Evolutionary conservation across 805 yeast genomes (phyloP), one percentile per base, ranked within the genome.

Genomic region (Geotrichum ghanense): DNA sequence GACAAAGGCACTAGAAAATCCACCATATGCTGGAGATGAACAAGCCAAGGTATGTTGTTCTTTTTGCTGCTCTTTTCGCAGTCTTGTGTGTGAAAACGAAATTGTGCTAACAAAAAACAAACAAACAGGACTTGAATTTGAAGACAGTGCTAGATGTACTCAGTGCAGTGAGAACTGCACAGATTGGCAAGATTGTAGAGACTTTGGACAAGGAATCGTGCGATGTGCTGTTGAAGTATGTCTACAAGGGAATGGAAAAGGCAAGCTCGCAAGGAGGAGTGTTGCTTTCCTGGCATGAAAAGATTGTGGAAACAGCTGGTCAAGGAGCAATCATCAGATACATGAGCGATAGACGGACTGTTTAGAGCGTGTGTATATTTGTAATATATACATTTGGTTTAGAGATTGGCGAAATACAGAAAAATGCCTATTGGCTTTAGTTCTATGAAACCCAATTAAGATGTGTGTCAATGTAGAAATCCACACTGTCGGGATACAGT

Each of bases 221-320:
- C 54, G 90, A 85, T 55, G 78, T 75, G 1, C 74, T 92, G 58
- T 71, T 88, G 42, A 92, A 92, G 62, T 85, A 83, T 62, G 69
- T 92, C 46, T 92, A 89, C 66, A 82, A 81, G 58, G 87, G 87
- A 24, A 87, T 92, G 95, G 69, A 79, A 41, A 67, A 80, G 9
- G 74, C 80, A 24, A 79, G 58, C 45, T 63, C 67, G 23, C 66
- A 65, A 47, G 95, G 96, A 17, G 95, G 95, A 42, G 72, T 81
- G 42, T 64, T 92, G 55, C 75, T 92, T 56, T 77, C 82, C 25
- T 92, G 98, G 98, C 86, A 82, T 61, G 97, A 90, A 55, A 88
- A 87, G 66, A 76, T 90, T 17, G 80, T 86, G 31, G 94, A 83
- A 51, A 68, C 76, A 19, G 77, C 89, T 14, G 97, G 97, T 17